Evolutionary conservation across 2,329 filamentous ascomycete species (phyloP).

Genomic region (Cladophialophora yegresii): DNA sequence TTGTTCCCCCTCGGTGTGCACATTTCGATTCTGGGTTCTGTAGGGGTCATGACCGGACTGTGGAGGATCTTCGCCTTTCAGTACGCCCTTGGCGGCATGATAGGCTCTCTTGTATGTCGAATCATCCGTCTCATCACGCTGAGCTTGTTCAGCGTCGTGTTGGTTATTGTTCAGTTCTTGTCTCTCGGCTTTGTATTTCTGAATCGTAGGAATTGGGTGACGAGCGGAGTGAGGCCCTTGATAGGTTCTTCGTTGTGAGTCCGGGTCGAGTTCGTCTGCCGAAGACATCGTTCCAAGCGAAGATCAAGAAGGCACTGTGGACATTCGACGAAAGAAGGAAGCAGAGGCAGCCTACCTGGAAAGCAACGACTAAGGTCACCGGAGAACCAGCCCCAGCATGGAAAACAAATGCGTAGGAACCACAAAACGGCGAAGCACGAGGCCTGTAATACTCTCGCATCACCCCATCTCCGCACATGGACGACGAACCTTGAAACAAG

Average conservation of each 20-base stretch:
- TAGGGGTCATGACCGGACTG: slow-evolving; percentile 29
- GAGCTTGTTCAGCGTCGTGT: slow-evolving; percentile 26
- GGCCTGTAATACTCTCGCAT: slow-evolving; percentile 9
- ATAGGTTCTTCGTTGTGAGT: slow-evolving; percentile 20
- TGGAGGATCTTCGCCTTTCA: slow-evolving; percentile 29
- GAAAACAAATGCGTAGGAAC: not conserved
- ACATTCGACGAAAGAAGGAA: not conserved
- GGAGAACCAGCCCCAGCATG: slow-evolving; percentile 15
- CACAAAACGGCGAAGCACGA: not conserved
- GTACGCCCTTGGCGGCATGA: slow-evolving; percentile 32
- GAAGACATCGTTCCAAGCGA: slow-evolving; percentile 14
- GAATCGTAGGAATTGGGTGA: slow-evolving; percentile 36
- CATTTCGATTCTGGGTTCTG: slow-evolving; percentile 33
- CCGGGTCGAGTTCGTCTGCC: slow-evolving; percentile 30
- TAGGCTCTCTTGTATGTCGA: slow-evolving; percentile 31
- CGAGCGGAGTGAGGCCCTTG: slow-evolving; percentile 30
- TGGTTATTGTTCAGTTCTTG: slow-evolving; percentile 29
- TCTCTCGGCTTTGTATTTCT: slow-evolving; percentile 34
- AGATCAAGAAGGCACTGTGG: not conserved
- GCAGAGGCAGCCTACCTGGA: slow-evolving; percentile 14
- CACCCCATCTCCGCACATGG: not conserved
- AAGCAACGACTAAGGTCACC: not conserved
- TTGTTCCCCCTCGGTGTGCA: not conserved
- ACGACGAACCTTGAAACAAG: slow-evolving; percentile 13
- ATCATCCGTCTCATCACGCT: slow-evolving; percentile 30